phyloP scores from a whole-genome alignment of 345 rosid species.

The Populus ilicifolia region DNA sequence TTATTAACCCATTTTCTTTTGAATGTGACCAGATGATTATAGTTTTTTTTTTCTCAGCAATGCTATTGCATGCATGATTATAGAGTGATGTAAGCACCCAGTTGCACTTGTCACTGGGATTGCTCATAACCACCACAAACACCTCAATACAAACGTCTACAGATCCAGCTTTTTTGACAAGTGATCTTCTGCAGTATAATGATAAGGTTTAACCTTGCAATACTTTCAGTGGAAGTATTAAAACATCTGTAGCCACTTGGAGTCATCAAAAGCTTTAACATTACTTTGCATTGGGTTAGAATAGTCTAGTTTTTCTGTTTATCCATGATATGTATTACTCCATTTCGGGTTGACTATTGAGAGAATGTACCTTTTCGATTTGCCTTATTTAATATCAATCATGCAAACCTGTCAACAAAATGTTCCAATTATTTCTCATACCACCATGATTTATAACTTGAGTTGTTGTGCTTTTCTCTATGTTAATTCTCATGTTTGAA shows the following conservation, averaged over 20 bases:
- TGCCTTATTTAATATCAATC: neutral
- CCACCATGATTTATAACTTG: neutral
- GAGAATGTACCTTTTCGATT: too few relatives aligned
- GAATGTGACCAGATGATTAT: neutral
- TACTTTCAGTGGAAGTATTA: neutral
- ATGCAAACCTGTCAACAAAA: neutral
- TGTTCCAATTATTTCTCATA: neutral
- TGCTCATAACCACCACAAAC: constrained; percentile 1
- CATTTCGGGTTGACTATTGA: neutral
- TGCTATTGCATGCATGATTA: neutral
- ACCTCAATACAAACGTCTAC: neutral
- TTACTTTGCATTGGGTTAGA: neutral
- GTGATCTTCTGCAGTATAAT: neutral
- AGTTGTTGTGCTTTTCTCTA: neutral
- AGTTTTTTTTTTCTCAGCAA: neutral
- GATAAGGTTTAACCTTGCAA: neutral
- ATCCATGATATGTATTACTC: neutral
- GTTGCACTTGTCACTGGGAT: neutral
- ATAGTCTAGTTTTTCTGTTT: neutral
- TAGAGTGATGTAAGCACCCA: neutral
- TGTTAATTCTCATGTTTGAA: neutral
- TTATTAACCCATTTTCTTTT: neutral
- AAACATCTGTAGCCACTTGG: neutral
- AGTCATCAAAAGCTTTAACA: neutral
- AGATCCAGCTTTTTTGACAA: neutral